Conservation (phyloP, 768 basidiomycete species). For the Rhizopogon vinicolor region DNA sequence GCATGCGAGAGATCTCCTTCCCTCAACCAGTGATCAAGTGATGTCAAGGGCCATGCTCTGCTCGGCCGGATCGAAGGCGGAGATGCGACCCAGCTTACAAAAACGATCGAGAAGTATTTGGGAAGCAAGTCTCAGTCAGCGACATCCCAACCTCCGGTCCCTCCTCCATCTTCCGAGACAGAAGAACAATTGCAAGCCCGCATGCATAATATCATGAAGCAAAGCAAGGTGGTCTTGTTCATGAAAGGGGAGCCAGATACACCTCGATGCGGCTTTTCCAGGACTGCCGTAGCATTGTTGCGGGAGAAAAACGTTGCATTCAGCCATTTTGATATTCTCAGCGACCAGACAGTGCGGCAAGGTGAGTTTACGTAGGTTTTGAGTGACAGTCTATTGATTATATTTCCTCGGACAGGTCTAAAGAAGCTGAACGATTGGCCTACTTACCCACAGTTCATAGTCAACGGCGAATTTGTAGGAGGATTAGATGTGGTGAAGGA, state of each 20-base stretch:
- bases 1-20: conserved; percentile 16
- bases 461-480: conserved; percentile 91
- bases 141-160: conserved; percentile 4
- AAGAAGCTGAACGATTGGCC: conserved; percentile 87
- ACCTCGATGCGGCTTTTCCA: conserved; percentile 84
- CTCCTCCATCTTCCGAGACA: conserved; percentile 42
- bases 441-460: conserved; percentile 81
- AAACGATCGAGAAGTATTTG: conserved; percentile 56
- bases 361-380: conserved; percentile 37
- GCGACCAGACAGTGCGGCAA: conserved; percentile 77
- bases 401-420: conserved; percentile 39
- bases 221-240: conserved; percentile 77
- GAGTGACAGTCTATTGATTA: neutral
- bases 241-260: conserved; percentile 83
- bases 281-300: conserved; percentile 66
- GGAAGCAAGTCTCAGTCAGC: conserved; percentile 15
- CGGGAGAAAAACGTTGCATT: conserved; percentile 62
- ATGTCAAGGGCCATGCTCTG: conserved; percentile 77
- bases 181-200: conserved; percentile 63
- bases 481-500: conserved; percentile 91
- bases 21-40: neutral
- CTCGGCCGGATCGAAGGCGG: conserved; percentile 77
- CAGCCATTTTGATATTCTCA: conserved; percentile 77
- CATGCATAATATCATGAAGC: conserved; percentile 69
- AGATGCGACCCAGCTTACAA: conserved; percentile 62